Percentiles rank a stretch among this genome's conserved stretches.
These are phyloP conservation scores for Trametes hirsuta DNA, from an alignment of 1,284 basidiomycete species.

Conservation along the genomic window DNA sequence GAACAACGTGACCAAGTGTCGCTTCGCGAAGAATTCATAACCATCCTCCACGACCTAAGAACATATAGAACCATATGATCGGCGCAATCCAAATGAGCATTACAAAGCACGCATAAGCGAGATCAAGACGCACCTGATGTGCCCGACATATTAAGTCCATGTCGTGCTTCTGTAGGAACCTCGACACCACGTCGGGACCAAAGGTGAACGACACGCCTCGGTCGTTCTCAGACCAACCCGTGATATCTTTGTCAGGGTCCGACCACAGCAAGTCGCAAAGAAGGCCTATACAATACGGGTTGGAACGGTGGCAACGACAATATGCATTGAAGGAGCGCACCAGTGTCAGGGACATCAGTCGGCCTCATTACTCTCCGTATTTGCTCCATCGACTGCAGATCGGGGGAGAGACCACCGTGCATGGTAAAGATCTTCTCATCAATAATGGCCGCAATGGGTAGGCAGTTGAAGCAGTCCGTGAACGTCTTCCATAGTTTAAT, in stretches of 20 bases:
- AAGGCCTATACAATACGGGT: slow-evolving; percentile 57
- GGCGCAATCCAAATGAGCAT: not conserved
- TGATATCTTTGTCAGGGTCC: slow-evolving; percentile 99
- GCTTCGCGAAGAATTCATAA: slow-evolving; percentile 99
- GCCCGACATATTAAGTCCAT: slow-evolving; percentile 99
- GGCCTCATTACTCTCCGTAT: slow-evolving; percentile 99
- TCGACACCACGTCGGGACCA: slow-evolving; percentile 95
- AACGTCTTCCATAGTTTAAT: slow-evolving; percentile 99
- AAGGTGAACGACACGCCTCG: slow-evolving; percentile 99
- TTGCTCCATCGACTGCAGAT: slow-evolving; percentile 99
- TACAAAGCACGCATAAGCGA: not conserved
- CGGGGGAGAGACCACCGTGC: slow-evolving; percentile 93
- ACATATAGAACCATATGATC: slow-evolving; percentile 8
- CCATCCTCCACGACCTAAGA: slow-evolving; percentile 95
- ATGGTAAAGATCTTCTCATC: slow-evolving; percentile 98
- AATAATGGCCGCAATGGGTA: slow-evolving; percentile 95
- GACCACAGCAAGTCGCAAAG: slow-evolving; percentile 98
- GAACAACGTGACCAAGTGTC: slow-evolving; percentile 96
- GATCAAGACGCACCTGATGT: slow-evolving; percentile 76
- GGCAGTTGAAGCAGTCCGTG: slow-evolving; percentile 95
- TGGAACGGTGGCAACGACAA: not conserved
- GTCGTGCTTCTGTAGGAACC: slow-evolving; percentile 99
- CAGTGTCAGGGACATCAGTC: slow-evolving; percentile 98
- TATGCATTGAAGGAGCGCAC: slow-evolving; percentile 47
- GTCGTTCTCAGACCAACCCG: slow-evolving; percentile 99